A percentile compares a stretch with the other conserved stretches of the same genome.
These are phyloP conservation scores for Aspergillus nidulans DNA, from an alignment of 495 filamentous ascomycete species.

Conservation along the genomic window DNA sequence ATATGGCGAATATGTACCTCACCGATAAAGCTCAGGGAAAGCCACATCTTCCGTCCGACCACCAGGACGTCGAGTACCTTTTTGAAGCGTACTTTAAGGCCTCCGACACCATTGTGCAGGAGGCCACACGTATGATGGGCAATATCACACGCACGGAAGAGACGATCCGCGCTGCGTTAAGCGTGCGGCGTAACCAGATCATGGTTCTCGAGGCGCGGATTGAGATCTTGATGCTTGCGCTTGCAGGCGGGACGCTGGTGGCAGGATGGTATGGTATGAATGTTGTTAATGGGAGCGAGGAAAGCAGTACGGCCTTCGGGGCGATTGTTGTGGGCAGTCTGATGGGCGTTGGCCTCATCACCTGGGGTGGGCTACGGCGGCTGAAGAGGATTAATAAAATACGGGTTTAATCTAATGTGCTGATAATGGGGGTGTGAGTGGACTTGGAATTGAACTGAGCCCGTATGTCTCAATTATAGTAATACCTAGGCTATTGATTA, in stretches of 20 bases:
- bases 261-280: conserved; percentile 35
- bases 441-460: too few relatives aligned
- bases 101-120: conserved; percentile 25
- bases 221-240: conserved; percentile 30
- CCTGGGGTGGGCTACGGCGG: conserved; percentile 21
- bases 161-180: conserved; percentile 23
- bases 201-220: conserved; percentile 32
- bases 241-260: conserved; percentile 28
- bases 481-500: too few relatives aligned
- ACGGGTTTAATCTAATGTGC: too few relatives aligned
- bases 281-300: conserved; percentile 30
- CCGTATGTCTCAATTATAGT: too few relatives aligned
- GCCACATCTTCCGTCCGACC: conserved; percentile 23
- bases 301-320: conserved; percentile 23
- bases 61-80: conserved; percentile 35
- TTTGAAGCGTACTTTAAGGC: conserved; percentile 33
- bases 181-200: conserved; percentile 34
- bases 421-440: too few relatives aligned
- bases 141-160: conserved; percentile 25
- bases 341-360: conserved; percentile 6
- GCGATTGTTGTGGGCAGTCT: conserved; percentile 13
- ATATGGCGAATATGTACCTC: conserved; percentile 42
- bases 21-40: conserved; percentile 33
- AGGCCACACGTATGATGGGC: conserved; percentile 19
- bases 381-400: conserved; percentile 11